Evolutionary conservation across 1,284 basidiomycete species (phyloP), one percentile per base, ranked within the genome.

Genomic region (Cystobasidium slooffiae): DNA sequence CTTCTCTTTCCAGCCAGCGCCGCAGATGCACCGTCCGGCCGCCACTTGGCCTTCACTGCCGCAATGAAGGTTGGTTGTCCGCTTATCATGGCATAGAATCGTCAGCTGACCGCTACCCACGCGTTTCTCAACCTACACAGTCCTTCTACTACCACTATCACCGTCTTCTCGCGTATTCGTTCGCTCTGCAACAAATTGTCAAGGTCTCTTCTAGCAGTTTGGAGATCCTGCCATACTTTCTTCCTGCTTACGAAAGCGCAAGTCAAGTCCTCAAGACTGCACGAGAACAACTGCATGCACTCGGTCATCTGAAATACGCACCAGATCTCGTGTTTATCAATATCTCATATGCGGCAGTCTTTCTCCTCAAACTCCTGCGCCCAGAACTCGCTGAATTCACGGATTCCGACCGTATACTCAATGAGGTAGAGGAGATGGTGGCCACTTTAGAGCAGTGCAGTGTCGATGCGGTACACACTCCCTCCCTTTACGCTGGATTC

Each of bases 401-500:
- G 52, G 78, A 80, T 31, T 68, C 77, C 43, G 76, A 74, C 6
- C 72, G 70, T 12, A 76, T 77, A 9, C 75, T 79, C 51, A 37
- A 49, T 6, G 77, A 79, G 18, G 79, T 77, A 0, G 69, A 75
- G 43, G 73, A 77, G 31, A 73, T 75, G 5, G 78, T 78, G 8
- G 75, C 72, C 14, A 63, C 67, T 1, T 67, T 79, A 3, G 78
- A 78, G 20, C 55, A 46, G 0, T 75, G 76, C 20, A 76, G 76
- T 8, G 73, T 79, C 3, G 77, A 78, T 41, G 84, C 89, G 0
- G 84, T 87, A 9, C 93, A 96, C 80, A 93, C 93, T 0, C 92
- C 92, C 0, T 89, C 91, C 6, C 85, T 96, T 68, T 96, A 97
- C 84, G 89, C 90, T 78, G 86, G 88, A 16, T 94, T 96, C 85